Conservation (phyloP, 306 rosid genomes). For the Prunus mongolica region DNA sequence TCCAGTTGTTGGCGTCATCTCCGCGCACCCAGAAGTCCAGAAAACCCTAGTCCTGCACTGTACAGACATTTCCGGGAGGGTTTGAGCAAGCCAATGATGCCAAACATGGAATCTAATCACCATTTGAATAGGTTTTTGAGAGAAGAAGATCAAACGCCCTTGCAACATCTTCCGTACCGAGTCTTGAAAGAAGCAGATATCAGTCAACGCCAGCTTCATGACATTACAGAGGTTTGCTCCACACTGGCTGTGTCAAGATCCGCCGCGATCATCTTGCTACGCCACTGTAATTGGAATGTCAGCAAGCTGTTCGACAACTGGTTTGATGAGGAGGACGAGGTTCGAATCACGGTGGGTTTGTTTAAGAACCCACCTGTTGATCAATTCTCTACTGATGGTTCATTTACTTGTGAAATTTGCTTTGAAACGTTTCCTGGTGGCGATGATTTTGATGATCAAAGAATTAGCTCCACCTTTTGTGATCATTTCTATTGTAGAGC, state of each 20-base stretch:
- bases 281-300: slow-evolving; percentile 67
- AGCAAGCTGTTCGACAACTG: slow-evolving; percentile 68
- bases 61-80: no score
- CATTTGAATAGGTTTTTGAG: neutral
- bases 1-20: neutral
- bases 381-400: slow-evolving; percentile 14
- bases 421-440: slow-evolving; percentile 37
- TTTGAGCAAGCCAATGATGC: no score
- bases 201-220: slow-evolving; percentile 47
- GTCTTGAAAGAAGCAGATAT: slow-evolving; percentile 14
- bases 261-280: slow-evolving; percentile 59
- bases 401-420: slow-evolving; percentile 65
- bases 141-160: slow-evolving; percentile 4
- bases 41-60: no score
- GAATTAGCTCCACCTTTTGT: slow-evolving; percentile 58
- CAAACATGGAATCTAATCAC: neutral
- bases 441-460: slow-evolving; percentile 11
- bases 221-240: slow-evolving; percentile 44
- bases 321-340: slow-evolving; percentile 69
- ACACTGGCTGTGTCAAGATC: slow-evolving; percentile 58
- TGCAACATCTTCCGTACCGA: neutral
- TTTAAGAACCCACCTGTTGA: slow-evolving; percentile 39
- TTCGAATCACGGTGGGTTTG: slow-evolving; percentile 59
- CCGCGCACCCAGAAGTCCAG: neutral
- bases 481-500: slow-evolving; percentile 71